phyloP scores from a whole-genome alignment of 768 basidiomycete species.

The Nidularia pulvinata region DNA sequence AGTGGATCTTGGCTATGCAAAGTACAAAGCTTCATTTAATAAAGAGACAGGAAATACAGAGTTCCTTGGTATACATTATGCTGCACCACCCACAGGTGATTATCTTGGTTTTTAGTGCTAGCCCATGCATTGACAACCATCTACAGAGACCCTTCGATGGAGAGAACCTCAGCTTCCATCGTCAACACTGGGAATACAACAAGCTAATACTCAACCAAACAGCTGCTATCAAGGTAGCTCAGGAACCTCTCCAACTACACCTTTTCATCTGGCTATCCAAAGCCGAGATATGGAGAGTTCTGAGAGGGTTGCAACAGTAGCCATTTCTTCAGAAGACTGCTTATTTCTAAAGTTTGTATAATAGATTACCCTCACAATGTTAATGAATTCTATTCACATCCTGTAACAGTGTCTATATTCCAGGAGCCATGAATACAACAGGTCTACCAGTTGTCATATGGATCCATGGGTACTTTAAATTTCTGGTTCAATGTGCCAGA shows the following conservation, averaged over 20 bases:
- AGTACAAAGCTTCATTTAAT: not conserved
- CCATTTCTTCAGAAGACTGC: conserved; percentile 1
- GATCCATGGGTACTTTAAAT: conserved; percentile 1
- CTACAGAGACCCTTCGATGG: not conserved
- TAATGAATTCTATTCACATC: not conserved
- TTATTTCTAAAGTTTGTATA: conserved; percentile 1
- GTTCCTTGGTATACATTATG: not conserved
- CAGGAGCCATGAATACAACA: not conserved
- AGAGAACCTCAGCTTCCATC: conserved; percentile 1
- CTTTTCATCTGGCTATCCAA: no score
- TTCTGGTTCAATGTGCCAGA: not conserved
- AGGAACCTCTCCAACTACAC: not conserved
- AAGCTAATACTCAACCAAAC: not conserved
- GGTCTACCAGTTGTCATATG: conserved; percentile 1
- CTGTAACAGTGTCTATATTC: not conserved
- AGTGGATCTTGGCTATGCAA: not conserved
- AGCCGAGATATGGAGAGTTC: not conserved
- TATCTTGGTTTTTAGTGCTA: not conserved
- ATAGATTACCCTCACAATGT: not conserved
- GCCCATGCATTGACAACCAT: not conserved
- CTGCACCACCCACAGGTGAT: not conserved
- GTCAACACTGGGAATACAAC: not conserved
- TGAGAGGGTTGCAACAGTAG: not conserved
- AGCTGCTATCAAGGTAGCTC: not conserved
- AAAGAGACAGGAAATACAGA: conserved; percentile 8